Evolutionary conservation across 2,329 filamentous ascomycete genomes (phyloP), one percentile per base, ranked within the genome.

Genomic region (Monilinia fructigena): DNA sequence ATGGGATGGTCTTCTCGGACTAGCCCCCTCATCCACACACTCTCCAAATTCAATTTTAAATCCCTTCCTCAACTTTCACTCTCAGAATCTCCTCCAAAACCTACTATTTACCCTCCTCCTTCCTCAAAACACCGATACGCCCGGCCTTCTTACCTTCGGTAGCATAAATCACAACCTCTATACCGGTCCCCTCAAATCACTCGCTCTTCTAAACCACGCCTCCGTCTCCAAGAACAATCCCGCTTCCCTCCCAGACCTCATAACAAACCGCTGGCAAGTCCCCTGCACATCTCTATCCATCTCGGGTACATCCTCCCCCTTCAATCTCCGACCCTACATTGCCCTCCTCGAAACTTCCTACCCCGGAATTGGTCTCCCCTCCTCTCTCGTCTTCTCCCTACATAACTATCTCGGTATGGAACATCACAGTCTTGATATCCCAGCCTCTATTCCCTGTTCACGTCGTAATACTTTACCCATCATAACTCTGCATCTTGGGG

Each of bases 1-100:
- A 53, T 65, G 63, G 63, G 55, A 65, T 53, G 63, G 63, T 8
- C 23, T 65, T 42, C 14, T 65, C 7, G 63, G 63, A 45, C 18
- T 65, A 45, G 47, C 45, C 3, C 35, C 55, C 16, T 31, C 55
- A 47, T 60, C 63, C 7, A 18, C 23, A 10, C 20, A 52, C 23
- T 65, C 63, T n/a, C 12, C 55, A 11, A 40, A 52, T 10, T 50
- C 42, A 16, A 65, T 59, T 45, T 11, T 20, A 0, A 61, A 61
- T 47, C 63, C 55, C 0, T 26, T 61, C 18, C 26, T 60, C 7
- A 61, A 45, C 26, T 48, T 65, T 18, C 48, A 31, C 16, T 50
- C 55, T 7, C 55, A 42, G 10, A 16, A 65, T 6, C n/a, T 61
- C 6, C 10, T 65, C 23, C 47, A 26, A 28, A 38, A 20, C 8